Base-by-base conservation (phyloP, 768 basidiomycete species). In the Mycena capillaripes region DNA sequence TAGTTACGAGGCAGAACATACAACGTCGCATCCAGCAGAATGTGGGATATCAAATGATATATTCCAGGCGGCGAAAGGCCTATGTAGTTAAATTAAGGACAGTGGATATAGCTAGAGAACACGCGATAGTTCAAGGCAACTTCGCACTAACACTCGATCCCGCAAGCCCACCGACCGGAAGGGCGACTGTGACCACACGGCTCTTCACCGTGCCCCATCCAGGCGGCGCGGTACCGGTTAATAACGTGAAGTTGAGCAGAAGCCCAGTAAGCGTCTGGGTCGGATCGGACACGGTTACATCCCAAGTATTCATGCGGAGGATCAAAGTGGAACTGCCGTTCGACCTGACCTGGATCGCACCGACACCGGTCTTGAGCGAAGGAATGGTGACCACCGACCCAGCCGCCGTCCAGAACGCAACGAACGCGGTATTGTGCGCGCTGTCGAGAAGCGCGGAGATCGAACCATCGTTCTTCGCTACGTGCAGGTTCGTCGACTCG, bases 211-310 rank as follows among this genome's bases (percentile, higher is more conserved):
- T 80, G 5, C 69, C 68, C 40, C 82, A 83, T 16, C 80, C 82
- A 5, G 77, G 32, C 27, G 76, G 77, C 25, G 69, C 69, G 3
- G 50, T 71, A 23, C 75, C 77, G 4, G 73, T 72, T 61, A 76
- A 73, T 32, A 78, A 63, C 27, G 77, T 79, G 23, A 82, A 74
- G 60, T 76, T 81, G 32, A 88, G 56, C 2, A 60, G 42, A 16
- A 75, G 34, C 14, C 76, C 77, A 11, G 70, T 55, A 21, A 86
- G 73, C 25, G 81, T 79, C 76, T 88, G 86, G 29, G 86, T 85
- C 16, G 89, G 89, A 73, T 90, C 89, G 0, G 89, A 83, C 12
- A 88, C 82, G 0, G 85, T 87, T 67, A 90, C 71, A 32, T 76
- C 78, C 73, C 82, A 78, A 2, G 78, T 77, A 38, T 81, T 76